A percentile compares a stretch with the other conserved stretches of the same genome.
Evolutionary conservation across 495 filamentous ascomycete genomes (phyloP).

Genomic region (Echria macrotheca): DNA sequence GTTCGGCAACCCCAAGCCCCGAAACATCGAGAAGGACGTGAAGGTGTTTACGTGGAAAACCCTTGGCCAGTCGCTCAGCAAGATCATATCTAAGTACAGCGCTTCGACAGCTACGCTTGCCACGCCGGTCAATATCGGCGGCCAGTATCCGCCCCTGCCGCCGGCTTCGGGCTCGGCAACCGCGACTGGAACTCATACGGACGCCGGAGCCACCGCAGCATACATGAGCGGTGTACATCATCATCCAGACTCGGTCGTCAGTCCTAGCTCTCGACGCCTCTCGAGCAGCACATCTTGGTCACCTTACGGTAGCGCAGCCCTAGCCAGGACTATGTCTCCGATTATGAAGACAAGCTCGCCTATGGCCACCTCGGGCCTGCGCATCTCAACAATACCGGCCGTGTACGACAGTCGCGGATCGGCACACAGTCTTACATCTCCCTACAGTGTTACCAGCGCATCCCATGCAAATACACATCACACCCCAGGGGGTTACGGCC

Average conservation of each 20-base stretch:
- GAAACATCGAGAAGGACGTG: conserved; percentile 98
- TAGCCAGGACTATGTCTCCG: conserved; percentile 39
- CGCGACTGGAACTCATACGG: conserved; percentile 11
- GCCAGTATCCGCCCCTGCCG: conserved; percentile 33
- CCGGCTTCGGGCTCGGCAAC: conserved; percentile 31
- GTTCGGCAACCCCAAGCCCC: conserved; percentile 89
- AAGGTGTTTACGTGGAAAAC: conserved; percentile 97
- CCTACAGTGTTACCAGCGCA: conserved; percentile 24
- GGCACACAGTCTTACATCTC: conserved; percentile 22
- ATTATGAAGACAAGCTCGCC: conserved; percentile 30
- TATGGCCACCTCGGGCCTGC: conserved; percentile 16
- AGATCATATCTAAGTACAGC: conserved; percentile 95
- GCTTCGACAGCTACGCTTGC: conserved; percentile 25
- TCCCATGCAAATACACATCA: conserved; percentile 32
- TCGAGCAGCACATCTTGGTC: conserved; percentile 31
- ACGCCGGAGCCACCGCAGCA: conserved; percentile 10
- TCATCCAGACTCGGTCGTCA: conserved; percentile 36
- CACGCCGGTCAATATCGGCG: conserved; percentile 25
- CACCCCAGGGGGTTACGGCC: conserved; percentile 21
- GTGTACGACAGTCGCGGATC: conserved; percentile 29
- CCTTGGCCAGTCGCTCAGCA: conserved; percentile 75
- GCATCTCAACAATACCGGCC: conserved; percentile 22
- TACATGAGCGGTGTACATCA: conserved; percentile 33
- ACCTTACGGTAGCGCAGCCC: conserved; percentile 22
- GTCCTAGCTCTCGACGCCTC: conserved; percentile 38